A percentile compares a stretch with the other conserved stretches of the same genome.
phyloP scores from a whole-genome alignment of 768 basidiomycete species.

The Psilocybe subaeruginosa region DNA sequence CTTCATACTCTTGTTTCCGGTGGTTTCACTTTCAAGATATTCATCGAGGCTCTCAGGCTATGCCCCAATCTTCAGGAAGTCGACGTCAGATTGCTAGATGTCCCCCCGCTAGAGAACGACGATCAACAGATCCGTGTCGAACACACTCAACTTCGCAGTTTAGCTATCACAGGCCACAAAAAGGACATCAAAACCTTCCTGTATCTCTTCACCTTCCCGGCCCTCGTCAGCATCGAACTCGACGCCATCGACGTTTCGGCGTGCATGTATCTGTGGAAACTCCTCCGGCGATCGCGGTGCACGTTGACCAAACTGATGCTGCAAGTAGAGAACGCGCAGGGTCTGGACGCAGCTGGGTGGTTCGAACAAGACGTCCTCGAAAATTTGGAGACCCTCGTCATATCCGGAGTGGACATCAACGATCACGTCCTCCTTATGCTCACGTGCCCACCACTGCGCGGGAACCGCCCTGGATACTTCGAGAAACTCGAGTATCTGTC shows the following conservation, averaged over 20 bases:
- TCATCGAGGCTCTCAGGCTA: background rate
- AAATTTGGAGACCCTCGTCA: slow-evolving; percentile 1
- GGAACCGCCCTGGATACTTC: background rate
- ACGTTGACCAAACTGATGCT: background rate
- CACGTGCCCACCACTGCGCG: slow-evolving; percentile 3
- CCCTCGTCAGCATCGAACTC: slow-evolving; percentile 1
- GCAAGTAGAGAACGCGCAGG: background rate
- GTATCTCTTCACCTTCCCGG: background rate
- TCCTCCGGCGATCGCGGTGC: background rate
- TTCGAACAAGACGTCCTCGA: background rate
- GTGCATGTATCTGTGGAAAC: background rate
- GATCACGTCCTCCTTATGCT: slow-evolving; percentile 9
- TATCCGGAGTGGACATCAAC: slow-evolving; percentile 10
- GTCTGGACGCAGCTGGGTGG: slow-evolving; percentile 3
- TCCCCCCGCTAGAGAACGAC: background rate
- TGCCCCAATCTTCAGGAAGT: background rate
- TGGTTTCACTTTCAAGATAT: background rate
- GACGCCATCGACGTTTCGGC: background rate
- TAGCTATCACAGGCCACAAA: background rate
- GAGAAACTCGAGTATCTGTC: slow-evolving; percentile 15
- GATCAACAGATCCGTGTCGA: background rate
- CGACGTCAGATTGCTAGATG: background rate
- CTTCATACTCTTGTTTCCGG: background rate
- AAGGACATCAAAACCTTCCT: background rate
- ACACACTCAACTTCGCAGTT: background rate